Percentiles rank a stretch among this genome's conserved stretches.
phyloP scores from a whole-genome alignment of 1,284 basidiomycete genomes.

The Pisolithus thermaeus region DNA sequence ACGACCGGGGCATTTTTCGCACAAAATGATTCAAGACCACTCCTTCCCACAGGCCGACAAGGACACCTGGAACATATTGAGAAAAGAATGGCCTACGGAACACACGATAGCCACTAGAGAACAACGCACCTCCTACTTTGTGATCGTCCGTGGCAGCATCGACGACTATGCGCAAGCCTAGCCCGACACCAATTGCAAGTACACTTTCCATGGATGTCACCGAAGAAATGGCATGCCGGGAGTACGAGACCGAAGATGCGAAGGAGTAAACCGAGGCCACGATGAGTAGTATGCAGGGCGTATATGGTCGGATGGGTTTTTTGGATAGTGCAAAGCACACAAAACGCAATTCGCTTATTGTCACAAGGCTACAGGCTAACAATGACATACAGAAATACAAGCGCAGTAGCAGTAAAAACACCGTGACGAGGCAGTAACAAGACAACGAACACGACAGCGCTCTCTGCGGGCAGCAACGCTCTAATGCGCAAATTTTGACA shows the following conservation, averaged over 20 bases:
- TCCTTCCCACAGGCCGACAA: conserved; percentile 72
- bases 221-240: conserved; percentile 28
- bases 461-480: too few species aligned
- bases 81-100: conserved; percentile 4
- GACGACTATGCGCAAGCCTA: conserved; percentile 45
- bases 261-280: conserved; percentile 38
- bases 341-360: neutral
- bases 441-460: too few species aligned
- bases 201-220: conserved; percentile 48
- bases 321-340: neutral
- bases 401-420: neutral
- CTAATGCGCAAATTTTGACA: too few species aligned
- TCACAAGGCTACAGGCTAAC: neutral
- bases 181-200: conserved; percentile 46
- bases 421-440: neutral
- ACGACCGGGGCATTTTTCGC: conserved; percentile 47
- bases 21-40: conserved; percentile 66
- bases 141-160: conserved; percentile 43
- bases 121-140: conserved; percentile 29
- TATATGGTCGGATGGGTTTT: neutral
- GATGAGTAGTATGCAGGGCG: conserved; percentile 17
- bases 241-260: conserved; percentile 28
- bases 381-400: neutral
- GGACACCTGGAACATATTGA: conserved; percentile 39
- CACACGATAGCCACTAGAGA: neutral